A percentile compares a stretch with the other conserved stretches of the same genome.
These are phyloP conservation scores for Bimuria novae-zelandiae DNA, from an alignment of 2,329 filamentous ascomycete species.

Conservation along the genomic window DNA sequence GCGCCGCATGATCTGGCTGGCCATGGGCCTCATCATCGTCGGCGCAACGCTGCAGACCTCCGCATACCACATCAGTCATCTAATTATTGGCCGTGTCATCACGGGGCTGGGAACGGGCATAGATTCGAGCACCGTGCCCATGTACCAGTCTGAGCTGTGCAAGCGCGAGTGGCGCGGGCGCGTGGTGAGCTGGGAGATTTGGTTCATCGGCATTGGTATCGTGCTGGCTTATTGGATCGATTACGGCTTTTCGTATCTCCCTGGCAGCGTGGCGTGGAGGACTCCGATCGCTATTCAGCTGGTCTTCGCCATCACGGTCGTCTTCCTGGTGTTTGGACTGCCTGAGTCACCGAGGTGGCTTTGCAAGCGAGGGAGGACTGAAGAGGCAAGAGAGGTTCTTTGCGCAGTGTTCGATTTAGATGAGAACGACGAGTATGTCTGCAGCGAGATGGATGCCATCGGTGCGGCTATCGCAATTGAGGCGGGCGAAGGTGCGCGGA, in stretches of 20 bases:
- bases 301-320: constrained; percentile 46
- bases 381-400: constrained; percentile 53
- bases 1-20: constrained; percentile 15
- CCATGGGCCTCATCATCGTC: constrained; percentile 14
- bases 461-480: constrained; percentile 43
- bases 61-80: constrained; percentile 11
- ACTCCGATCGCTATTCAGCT: constrained; percentile 55
- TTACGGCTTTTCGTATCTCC: constrained; percentile 52
- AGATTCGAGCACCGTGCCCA: constrained; percentile 45
- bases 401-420: constrained; percentile 50
- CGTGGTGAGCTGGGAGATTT: constrained; percentile 36
- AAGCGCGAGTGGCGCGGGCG: constrained; percentile 49
- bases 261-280: constrained; percentile 51
- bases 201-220: constrained; percentile 48
- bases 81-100: constrained; percentile 17
- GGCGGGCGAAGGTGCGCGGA: constrained; percentile 36
- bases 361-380: constrained; percentile 45
- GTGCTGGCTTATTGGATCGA: constrained; percentile 53
- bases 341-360: constrained; percentile 54
- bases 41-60: constrained; percentile 11
- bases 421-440: constrained; percentile 37
- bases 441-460: constrained; percentile 11
- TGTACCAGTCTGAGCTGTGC: constrained; percentile 53
- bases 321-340: constrained; percentile 51
- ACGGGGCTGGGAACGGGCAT: constrained; percentile 19